These are phyloP conservation scores for Puccinia coronata DNA, from an alignment of 1,284 basidiomycete genomes.

Conservation along the genomic window DNA sequence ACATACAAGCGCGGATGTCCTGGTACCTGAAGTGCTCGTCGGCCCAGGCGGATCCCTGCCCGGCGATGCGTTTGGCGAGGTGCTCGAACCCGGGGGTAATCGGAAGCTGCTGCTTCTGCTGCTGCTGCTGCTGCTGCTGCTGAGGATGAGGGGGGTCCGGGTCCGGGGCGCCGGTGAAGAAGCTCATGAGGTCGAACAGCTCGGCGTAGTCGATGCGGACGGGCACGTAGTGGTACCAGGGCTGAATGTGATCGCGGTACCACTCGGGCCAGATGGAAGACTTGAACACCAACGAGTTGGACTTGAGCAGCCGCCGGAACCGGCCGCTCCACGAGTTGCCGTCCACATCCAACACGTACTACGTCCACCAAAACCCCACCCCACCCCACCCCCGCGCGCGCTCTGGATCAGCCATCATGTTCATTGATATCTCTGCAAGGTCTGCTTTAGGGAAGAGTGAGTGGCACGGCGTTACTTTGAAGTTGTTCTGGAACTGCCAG, in stretches of 20 bases:
- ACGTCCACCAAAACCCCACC: not conserved
- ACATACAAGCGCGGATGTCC: conserved; percentile 63
- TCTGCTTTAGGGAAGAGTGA: not conserved
- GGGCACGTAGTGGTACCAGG: conserved; percentile 69
- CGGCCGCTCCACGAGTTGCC: conserved; percentile 57
- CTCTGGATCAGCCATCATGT: too few relatives aligned
- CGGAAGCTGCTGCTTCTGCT: not conserved
- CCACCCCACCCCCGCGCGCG: not conserved
- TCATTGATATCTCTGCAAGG: not conserved
- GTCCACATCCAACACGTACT: conserved; percentile 42
- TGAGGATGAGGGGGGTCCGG: conserved; percentile 49
- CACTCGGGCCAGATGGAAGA: conserved; percentile 62
- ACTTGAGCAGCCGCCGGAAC: conserved; percentile 59
- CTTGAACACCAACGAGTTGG: conserved; percentile 61
- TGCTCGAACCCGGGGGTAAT: conserved; percentile 58
- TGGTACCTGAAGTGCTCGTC: conserved; percentile 62
- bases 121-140: conserved; percentile 44
- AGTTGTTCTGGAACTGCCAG: conserved; percentile 44
- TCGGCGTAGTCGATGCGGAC: conserved; percentile 64
- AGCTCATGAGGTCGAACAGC: conserved; percentile 62
- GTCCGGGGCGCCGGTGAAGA: conserved; percentile 62
- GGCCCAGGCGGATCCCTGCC: conserved; percentile 60
- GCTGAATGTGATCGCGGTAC: conserved; percentile 62
- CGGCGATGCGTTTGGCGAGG: conserved; percentile 61
- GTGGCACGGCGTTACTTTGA: conserved; percentile 1